Percentiles rank a stretch among this genome's conserved stretches.
These are phyloP conservation scores for Kazachstania viticola DNA, from an alignment of 805 yeast species.

Conservation along the genomic window DNA sequence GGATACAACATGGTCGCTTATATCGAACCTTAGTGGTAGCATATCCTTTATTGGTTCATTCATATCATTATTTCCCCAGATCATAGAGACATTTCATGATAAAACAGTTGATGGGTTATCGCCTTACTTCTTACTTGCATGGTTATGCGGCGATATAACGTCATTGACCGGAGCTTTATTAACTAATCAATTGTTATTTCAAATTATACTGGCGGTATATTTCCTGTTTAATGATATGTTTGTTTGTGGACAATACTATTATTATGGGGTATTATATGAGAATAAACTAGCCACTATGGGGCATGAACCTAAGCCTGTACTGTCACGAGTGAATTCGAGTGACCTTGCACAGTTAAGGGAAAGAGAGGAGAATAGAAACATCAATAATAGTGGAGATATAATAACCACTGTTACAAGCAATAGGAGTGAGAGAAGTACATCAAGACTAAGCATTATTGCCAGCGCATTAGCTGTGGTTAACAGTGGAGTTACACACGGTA, in stretches of 20 bases:
- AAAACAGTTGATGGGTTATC: constrained; percentile 53
- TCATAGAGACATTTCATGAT: constrained; percentile 41
- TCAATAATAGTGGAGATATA: neutral
- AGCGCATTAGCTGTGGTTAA: constrained; percentile 4
- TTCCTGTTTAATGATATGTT: constrained; percentile 62
- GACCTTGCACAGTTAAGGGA: constrained; percentile 1
- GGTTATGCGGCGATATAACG: constrained; percentile 36
- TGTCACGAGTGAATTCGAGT: constrained; percentile 2
- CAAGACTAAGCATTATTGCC: constrained; percentile 1
- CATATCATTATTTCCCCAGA: constrained; percentile 45
- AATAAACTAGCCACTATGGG: constrained; percentile 24
- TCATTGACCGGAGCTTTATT: constrained; percentile 59
- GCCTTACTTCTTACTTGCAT: constrained; percentile 38
- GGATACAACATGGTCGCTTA: constrained; percentile 20
- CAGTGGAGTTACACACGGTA: neutral
- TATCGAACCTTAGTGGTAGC: constrained; percentile 32
- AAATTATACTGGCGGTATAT: constrained; percentile 57
- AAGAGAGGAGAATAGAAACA: neutral
- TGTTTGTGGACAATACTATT: constrained; percentile 57
- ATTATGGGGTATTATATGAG: constrained; percentile 37
- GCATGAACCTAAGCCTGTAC: constrained; percentile 23
- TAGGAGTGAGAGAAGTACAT: neutral
- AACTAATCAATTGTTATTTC: constrained; percentile 75
- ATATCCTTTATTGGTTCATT: constrained; percentile 34
- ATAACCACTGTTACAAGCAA: neutral